Base-by-base conservation (phyloP, 2,329 filamentous ascomycete species). In the Colletotrichum cereale region DNA sequence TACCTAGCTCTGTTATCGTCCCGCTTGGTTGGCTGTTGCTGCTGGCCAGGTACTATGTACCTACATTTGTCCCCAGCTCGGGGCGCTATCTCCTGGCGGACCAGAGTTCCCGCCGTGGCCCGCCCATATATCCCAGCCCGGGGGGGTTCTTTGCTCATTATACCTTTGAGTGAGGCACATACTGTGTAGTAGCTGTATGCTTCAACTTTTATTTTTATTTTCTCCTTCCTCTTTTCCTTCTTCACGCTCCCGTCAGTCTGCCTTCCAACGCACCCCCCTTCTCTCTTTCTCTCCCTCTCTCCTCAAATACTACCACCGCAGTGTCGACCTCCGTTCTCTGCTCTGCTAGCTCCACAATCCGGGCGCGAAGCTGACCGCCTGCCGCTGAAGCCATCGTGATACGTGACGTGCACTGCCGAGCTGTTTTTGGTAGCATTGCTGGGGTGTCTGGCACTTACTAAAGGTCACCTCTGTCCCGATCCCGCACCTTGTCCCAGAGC, bases 401-500 rank as follows among this genome's bases (percentile, higher is more conserved):
- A 34, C 65, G 69, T 72, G 66, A 72, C 69, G 69, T 72, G 36
- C 58, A 53, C 69, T 64, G 66, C 31, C 60, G 69, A 69, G 52
- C 56, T 48, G 57, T 72, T 53, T 40, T 67, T 62, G 52, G 56
- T 71, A 48, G 53, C 48, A 72, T 64, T 69, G 53, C 69, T 69
- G 40, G 69, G 69, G 69, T 72, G 29, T 64, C 38, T 69, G 66
- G 65, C 40, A 60, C 69, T 72, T 69, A 72, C 69, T 69, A 69
- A 72, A 72, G 60, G 65, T 48, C 65, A 61, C 52, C 66, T 69
- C 57, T 24, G 44, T 58, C 58, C 65, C 50, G 57, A 63, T 34
- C 65, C 64, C 62, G 50, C 68, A 71, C 47, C 29, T 53, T n/a
- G 36, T 65, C 16, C 44, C 53, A 62, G 34, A 40, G 38, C 61